Evolutionary conservation across 2,329 filamentous ascomycete genomes (phyloP), one percentile per base, ranked within the genome.

Genomic region (Pseudocercospora fijiensis): DNA sequence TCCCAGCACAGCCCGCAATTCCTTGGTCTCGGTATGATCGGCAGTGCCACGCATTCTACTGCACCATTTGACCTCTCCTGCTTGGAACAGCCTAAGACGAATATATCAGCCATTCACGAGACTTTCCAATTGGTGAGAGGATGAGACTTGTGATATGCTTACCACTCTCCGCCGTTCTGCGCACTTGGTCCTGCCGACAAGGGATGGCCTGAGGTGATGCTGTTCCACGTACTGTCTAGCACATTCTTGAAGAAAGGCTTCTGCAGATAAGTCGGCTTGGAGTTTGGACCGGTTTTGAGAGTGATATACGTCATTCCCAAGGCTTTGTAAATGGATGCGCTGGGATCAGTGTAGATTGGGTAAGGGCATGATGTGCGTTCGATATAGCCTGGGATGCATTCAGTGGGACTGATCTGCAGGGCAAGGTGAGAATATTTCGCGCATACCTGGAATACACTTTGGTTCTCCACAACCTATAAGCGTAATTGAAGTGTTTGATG

Each of bases 131-230:
- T 41, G 37, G 37, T 6, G 37, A 41, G 18, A 1, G 16, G 37
- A 9, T 24, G 4, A 49, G 18, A 22, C n/a, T 22, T 47, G 43
- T 2, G 45, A 26, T 22, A 18, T 8, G 13, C 45, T 22, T 22
- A 47, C 60, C 73, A 76, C 62, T 79, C 77, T 20, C 77, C 77
- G 7, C 77, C 77, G 47, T 77, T 75, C 57, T 67, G 65, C 20
- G 41, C 55, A 13, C 59, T 45, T 10, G 65, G 63, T 5, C 76
- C 76, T n/a, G 69, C 70, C 47, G 28, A 69, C 56, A 49, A 57
- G 62, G 61, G 69, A 70, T 37, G 61, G 51, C 20, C 66, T 67
- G 67, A 62, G 58, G 43, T 66, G n/a, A 72, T 26, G 59, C 68
- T 70, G 22, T 69, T 72, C 55, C 65, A 69, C 57, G 69, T 63